Evolutionary conservation across 192 early-diverging fungal genomes (phyloP).

Genomic region (Backusella circina): DNA sequence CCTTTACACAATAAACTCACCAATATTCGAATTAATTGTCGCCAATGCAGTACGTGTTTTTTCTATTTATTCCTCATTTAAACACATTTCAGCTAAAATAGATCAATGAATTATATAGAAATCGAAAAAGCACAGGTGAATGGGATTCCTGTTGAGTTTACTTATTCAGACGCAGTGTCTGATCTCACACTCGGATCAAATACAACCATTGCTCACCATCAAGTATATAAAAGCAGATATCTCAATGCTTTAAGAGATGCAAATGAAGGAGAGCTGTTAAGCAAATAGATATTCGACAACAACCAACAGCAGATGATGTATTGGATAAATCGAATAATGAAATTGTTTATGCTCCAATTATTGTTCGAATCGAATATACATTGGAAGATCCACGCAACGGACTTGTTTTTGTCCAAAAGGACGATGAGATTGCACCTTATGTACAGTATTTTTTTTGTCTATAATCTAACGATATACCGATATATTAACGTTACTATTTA

Average conservation of each 20-base stretch:
- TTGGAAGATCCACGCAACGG: constrained; percentile 47
- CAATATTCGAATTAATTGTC: constrained; percentile 40
- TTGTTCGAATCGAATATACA: constrained; percentile 48
- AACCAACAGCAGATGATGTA: background rate
- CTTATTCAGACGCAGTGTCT: constrained; percentile 40
- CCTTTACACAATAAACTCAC: constrained; percentile 38
- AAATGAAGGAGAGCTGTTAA: constrained; percentile 46
- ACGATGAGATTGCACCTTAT: constrained; percentile 51
- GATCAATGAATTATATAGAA: constrained; percentile 17
- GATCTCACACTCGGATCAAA: constrained; percentile 34
- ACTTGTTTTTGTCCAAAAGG: constrained; percentile 55
- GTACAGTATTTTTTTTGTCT: constrained; percentile 23
- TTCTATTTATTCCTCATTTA: background rate
- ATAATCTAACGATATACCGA: background rate
- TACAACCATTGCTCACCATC: constrained; percentile 43
- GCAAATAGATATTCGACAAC: background rate
- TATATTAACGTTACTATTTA: background rate
- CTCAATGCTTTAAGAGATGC: constrained; percentile 41
- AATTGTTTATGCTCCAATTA: constrained; percentile 38
- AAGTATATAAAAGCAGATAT: constrained; percentile 42
- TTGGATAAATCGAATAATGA: constrained; percentile 22
- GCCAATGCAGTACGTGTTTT: constrained; percentile 40
- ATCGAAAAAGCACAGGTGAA: constrained; percentile 37
- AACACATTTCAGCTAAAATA: constrained; percentile 1
- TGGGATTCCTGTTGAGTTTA: constrained; percentile 26